phyloP scores from a whole-genome alignment of 2,329 filamentous ascomycete species.

The Alternaria panax region DNA sequence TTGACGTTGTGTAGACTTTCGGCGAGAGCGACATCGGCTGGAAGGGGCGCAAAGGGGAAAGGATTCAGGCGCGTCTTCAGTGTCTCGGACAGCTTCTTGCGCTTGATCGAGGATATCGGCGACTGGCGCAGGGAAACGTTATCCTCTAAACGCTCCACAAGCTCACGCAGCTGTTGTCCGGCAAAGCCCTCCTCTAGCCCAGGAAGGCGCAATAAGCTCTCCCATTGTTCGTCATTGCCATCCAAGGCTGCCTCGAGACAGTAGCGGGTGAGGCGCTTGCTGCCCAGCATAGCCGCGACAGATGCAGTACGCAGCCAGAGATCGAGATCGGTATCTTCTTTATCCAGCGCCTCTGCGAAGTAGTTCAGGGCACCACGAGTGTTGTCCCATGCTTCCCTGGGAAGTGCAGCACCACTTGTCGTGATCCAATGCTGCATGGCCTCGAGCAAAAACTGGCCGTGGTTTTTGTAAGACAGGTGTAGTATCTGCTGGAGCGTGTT shows the following conservation, averaged over 20 bases:
- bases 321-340: slow-evolving; percentile 70
- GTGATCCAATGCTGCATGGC: slow-evolving; percentile 62
- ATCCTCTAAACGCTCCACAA: slow-evolving; percentile 62
- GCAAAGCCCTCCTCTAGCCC: slow-evolving; percentile 54
- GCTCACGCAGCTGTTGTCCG: slow-evolving; percentile 47
- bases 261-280: slow-evolving; percentile 65
- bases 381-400: slow-evolving; percentile 34
- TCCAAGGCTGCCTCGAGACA: slow-evolving; percentile 70
- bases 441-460: slow-evolving; percentile 91
- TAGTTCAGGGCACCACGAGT: slow-evolving; percentile 53
- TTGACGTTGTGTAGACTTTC: slow-evolving; percentile 20
- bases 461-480: slow-evolving; percentile 94
- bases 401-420: slow-evolving; percentile 47
- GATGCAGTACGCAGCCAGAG: slow-evolving; percentile 68
- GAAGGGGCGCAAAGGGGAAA: slow-evolving; percentile 54
- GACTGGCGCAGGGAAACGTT: slow-evolving; percentile 61
- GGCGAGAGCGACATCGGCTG: slow-evolving; percentile 42
- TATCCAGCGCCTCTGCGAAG: slow-evolving; percentile 69
- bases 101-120: slow-evolving; percentile 58
- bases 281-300: slow-evolving; percentile 64
- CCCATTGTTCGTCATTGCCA: slow-evolving; percentile 65
- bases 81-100: slow-evolving; percentile 59
- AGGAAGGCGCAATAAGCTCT: slow-evolving; percentile 63
- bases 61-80: slow-evolving; percentile 64
- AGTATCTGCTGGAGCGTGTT: slow-evolving; percentile 87